Base-by-base conservation (phyloP, 2,329 filamentous ascomycete genomes). In the Helotiales sp. region DNA sequence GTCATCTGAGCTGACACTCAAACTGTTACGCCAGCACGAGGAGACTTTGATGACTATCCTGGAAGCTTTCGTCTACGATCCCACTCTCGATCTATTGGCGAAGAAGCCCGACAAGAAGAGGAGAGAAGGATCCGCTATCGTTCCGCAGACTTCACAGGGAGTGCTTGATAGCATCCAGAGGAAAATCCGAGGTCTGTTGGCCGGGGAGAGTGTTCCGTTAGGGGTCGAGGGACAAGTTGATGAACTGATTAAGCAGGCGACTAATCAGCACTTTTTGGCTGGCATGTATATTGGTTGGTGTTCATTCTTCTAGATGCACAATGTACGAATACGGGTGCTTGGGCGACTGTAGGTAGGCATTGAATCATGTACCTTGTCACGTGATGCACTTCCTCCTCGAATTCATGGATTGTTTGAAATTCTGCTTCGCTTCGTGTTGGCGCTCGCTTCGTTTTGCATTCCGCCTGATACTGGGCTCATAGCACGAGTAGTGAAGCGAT, bases 261-360 rank as follows among this genome's bases (percentile, higher is more conserved):
- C 88, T 22, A 86, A 92, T 73, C 84, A 88, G 56, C 83, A 77
- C 69, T 96, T 95, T 72, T 74, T 99, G 74, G 85, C 90, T 17
- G 85, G 86, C 36, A 99, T 99, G 96, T 99, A 98, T 74, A 96
- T 98, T 75, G 95, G 95, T 19, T 98, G 93, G 93, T 88, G 85
- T 76, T 79, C 85, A 12, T 89, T 88, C 68, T 84, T 87, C 59
- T 88, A 67, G 13, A 19, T 30, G 15, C 15, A 31, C 25, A 30
- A 5, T 34, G 31, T 34, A 34, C 31, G 15, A 34, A 34, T 34
- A 34, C 9, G 15, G 31, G 7, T 31, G 46, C n/a, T n/a, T n/a
- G n/a, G n/a, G n/a, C n/a, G n/a, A n/a, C n/a, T n/a, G n/a, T n/a
- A n/a, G n/a, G n/a, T n/a, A n/a, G n/a, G n/a, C n/a, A n/a, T n/a